Percentiles rank a stretch among this genome's conserved stretches.
Conservation (phyloP, 2,329 filamentous ascomycete species). For the Colletotrichum scovillei region DNA sequence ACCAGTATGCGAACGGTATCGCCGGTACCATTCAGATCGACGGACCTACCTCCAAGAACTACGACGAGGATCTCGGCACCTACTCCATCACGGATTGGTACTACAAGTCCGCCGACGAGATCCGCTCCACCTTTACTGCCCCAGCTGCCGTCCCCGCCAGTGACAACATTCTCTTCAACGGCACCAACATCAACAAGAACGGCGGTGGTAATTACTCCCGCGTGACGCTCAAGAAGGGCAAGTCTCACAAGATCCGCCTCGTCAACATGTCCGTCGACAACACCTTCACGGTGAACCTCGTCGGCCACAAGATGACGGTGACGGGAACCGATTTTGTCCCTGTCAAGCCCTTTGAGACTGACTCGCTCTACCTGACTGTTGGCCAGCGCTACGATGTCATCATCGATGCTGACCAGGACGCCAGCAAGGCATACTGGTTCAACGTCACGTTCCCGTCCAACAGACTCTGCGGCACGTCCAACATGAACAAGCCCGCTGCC, state of each 20-base stretch:
- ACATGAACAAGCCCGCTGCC: conserved; percentile 48
- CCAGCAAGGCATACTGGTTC: conserved; percentile 44
- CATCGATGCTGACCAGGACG: conserved; percentile 48
- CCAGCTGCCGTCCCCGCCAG: conserved; percentile 37
- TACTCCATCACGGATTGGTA: conserved; percentile 67
- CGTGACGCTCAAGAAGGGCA: conserved; percentile 62
- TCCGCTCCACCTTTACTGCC: conserved; percentile 37
- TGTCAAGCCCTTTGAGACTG: conserved; percentile 70
- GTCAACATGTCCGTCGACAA: conserved; percentile 67
- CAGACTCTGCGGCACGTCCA: conserved; percentile 47
- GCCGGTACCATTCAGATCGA: conserved; percentile 62
- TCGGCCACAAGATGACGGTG: conserved; percentile 70
- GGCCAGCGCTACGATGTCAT: conserved; percentile 59
- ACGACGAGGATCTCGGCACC: conserved; percentile 71
- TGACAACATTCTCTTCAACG: conserved; percentile 57
- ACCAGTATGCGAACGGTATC: conserved; percentile 64
- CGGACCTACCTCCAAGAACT: conserved; percentile 56
- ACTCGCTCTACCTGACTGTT: conserved; percentile 71
- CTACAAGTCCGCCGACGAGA: conserved; percentile 48
- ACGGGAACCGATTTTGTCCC: conserved; percentile 75
- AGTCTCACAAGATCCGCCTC: conserved; percentile 68
- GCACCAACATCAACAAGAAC: conserved; percentile 48
- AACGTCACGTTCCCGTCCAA: conserved; percentile 48
- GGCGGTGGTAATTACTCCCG: conserved; percentile 49
- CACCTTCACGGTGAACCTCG: conserved; percentile 67